Percentiles rank a stretch among this genome's conserved stretches.
Evolutionary conservation across 106 monocot species (phyloP).

Genomic region (Iris macrosiphon): DNA sequence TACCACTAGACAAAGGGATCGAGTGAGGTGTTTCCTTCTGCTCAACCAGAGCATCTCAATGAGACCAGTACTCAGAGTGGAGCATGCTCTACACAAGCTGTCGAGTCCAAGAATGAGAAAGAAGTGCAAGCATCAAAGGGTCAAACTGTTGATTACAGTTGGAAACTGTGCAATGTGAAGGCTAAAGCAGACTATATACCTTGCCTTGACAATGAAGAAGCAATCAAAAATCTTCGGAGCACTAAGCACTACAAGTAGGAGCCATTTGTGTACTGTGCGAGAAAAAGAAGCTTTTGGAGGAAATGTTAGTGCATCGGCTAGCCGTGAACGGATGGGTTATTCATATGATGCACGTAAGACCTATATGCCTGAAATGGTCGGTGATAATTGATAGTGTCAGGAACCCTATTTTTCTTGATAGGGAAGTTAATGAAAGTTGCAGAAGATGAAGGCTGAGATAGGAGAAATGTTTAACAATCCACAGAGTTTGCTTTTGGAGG

Average conservation of each 20-base stretch:
- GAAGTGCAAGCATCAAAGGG: slow-evolving; percentile 27
- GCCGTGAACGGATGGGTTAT: slow-evolving; percentile 86
- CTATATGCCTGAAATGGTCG: slow-evolving; percentile 77
- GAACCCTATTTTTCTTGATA: slow-evolving; percentile 72
- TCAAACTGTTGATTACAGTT: slow-evolving; percentile 22
- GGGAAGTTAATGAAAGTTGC: slow-evolving; percentile 96
- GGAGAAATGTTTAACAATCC: no score
- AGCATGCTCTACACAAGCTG: slow-evolving; percentile 54
- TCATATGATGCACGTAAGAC: slow-evolving; percentile 80
- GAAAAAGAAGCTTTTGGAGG: slow-evolving; percentile 93
- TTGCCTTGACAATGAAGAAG: slow-evolving; percentile 63
- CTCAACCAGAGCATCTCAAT: slow-evolving; percentile 63
- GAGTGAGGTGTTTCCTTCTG: slow-evolving; percentile 49
- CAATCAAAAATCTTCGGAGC: slow-evolving; percentile 44
- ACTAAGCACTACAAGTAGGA: slow-evolving; percentile 76
- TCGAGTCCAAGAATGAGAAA: slow-evolving; percentile 61
- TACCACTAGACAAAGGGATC: slow-evolving; percentile 15
- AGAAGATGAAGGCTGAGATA: no score
- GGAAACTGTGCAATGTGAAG: slow-evolving; percentile 59
- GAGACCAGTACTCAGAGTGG: slow-evolving; percentile 40
- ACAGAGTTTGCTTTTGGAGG: no score
- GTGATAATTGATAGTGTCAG: slow-evolving; percentile 82
- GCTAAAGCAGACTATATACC: slow-evolving; percentile 71
- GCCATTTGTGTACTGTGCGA: slow-evolving; percentile 78
- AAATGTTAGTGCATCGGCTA: slow-evolving; percentile 65